Conservation (phyloP, 2,329 filamentous ascomycete genomes). For the Remersonia thermophila region DNA sequence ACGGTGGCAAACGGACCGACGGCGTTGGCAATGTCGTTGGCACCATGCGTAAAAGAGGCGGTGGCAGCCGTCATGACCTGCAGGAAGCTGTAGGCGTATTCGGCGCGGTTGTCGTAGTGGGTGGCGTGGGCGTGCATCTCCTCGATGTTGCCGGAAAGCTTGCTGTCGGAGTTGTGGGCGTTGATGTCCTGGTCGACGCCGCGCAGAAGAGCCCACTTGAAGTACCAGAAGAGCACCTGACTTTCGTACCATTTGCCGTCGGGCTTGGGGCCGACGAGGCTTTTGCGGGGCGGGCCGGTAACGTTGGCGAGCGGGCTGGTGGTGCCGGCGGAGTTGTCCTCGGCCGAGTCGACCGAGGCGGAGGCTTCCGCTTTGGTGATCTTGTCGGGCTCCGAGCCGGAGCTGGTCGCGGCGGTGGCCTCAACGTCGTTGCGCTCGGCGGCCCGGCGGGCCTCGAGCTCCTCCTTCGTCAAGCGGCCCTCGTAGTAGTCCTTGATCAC, state of each 20-base stretch:
- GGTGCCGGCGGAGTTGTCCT: constrained; percentile 7
- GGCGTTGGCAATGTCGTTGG: constrained; percentile 53
- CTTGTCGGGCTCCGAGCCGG: background rate
- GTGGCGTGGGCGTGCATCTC: constrained; percentile 43
- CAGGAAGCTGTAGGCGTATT: constrained; percentile 49
- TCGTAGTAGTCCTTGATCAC: constrained; percentile 43
- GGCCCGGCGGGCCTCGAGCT: constrained; percentile 33
- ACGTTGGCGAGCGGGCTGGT: constrained; percentile 3
- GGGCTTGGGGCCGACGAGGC: constrained; percentile 28
- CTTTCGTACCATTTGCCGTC: constrained; percentile 31
- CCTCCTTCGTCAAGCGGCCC: constrained; percentile 41
- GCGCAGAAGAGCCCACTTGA: constrained; percentile 34
- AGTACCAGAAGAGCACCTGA: constrained; percentile 30
- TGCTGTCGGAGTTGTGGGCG: constrained; percentile 24
- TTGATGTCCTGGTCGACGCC: constrained; percentile 32
- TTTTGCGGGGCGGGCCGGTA: constrained; percentile 15
- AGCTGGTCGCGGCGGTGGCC: constrained; percentile 1
- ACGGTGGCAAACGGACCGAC: constrained; percentile 52
- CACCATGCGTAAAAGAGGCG: constrained; percentile 53
- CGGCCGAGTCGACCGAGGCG: constrained; percentile 1
- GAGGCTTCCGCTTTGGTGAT: background rate
- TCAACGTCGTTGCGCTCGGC: constrained; percentile 14
- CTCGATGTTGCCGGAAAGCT: constrained; percentile 40
- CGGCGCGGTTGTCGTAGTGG: constrained; percentile 50
- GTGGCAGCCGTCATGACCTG: constrained; percentile 49